Conservation (phyloP, 805 yeast species). For the Maudiozyma pseudohumilis region DNA sequence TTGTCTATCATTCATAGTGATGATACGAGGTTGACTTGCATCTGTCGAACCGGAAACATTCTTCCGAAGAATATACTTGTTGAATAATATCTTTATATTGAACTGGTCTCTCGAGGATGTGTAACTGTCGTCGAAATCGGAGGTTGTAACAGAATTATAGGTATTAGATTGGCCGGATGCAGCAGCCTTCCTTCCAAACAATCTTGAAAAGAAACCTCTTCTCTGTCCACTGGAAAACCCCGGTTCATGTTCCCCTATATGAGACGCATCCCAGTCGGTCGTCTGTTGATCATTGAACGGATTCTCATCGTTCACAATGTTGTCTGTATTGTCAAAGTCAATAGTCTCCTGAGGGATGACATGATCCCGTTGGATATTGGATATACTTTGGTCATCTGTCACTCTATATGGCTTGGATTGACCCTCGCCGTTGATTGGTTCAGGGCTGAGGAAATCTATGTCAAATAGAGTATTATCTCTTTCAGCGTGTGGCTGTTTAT, state of each 20-base stretch:
- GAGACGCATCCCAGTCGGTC: conserved; percentile 9
- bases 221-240: conserved; percentile 7
- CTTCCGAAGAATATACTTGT: conserved; percentile 28
- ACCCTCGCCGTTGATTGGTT: conserved; percentile 4
- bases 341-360: conserved; percentile 27
- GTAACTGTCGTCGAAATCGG: conserved; percentile 19
- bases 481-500: neutral
- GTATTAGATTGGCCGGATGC: conserved; percentile 14
- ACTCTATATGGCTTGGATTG: neutral
- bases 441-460: conserved; percentile 29
- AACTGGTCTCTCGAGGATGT: conserved; percentile 29
- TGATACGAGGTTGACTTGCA: conserved; percentile 47
- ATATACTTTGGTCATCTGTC: conserved; percentile 4
- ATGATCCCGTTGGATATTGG: conserved; percentile 8
- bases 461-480: conserved; percentile 32
- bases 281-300: conserved; percentile 16
- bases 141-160: conserved; percentile 17
- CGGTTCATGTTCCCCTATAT: conserved; percentile 8
- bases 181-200: conserved; percentile 5
- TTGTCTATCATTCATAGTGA: conserved; percentile 53
- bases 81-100: conserved; percentile 32
- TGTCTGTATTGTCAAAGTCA: conserved; percentile 27
- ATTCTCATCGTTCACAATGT: conserved; percentile 31
- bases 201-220: conserved; percentile 13
- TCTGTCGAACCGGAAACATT: conserved; percentile 7